Evolutionary conservation across 495 filamentous ascomycete species (phyloP).

Genomic region (Monascus purpureus): DNA sequence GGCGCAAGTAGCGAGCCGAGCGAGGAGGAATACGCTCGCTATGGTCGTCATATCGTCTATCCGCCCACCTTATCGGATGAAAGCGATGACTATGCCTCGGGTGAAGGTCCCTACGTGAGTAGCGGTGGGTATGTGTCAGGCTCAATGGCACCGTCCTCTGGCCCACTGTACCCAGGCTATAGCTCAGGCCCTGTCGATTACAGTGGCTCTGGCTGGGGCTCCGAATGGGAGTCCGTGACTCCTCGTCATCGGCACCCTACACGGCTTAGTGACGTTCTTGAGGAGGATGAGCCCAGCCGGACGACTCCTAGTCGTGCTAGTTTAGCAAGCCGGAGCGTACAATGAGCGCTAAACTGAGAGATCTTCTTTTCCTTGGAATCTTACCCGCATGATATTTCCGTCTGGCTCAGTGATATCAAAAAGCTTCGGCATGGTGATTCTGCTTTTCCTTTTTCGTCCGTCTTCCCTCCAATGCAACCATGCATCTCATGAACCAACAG

Average conservation of each 20-base stretch:
- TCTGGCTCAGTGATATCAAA: too few relatives aligned
- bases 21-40: slow-evolving; percentile 42
- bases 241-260: slow-evolving; percentile 93
- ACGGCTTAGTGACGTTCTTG: slow-evolving; percentile 83
- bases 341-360: slow-evolving; percentile 5
- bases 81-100: slow-evolving; percentile 42
- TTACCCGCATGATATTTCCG: too few relatives aligned
- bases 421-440: too few relatives aligned
- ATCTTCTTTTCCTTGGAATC: neutral
- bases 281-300: slow-evolving; percentile 48
- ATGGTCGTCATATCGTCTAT: slow-evolving; percentile 26
- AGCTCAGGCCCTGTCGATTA: slow-evolving; percentile 32
- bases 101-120: slow-evolving; percentile 32
- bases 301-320: slow-evolving; percentile 46
- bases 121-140: slow-evolving; percentile 35
- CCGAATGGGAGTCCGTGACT: slow-evolving; percentile 61
- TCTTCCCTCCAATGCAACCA: too few relatives aligned
- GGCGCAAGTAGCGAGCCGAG: slow-evolving; percentile 35
- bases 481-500: too few relatives aligned
- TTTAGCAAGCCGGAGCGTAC: slow-evolving; percentile 24
- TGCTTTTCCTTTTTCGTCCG: too few relatives aligned
- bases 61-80: slow-evolving; percentile 27
- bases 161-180: slow-evolving; percentile 16
- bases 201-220: slow-evolving; percentile 51
- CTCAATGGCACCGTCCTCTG: slow-evolving; percentile 17